Evolutionary conservation across 108 stramenopile genomes (phyloP), one percentile per base, ranked within the genome.

Genomic region (Cyclotella cryptica): DNA sequence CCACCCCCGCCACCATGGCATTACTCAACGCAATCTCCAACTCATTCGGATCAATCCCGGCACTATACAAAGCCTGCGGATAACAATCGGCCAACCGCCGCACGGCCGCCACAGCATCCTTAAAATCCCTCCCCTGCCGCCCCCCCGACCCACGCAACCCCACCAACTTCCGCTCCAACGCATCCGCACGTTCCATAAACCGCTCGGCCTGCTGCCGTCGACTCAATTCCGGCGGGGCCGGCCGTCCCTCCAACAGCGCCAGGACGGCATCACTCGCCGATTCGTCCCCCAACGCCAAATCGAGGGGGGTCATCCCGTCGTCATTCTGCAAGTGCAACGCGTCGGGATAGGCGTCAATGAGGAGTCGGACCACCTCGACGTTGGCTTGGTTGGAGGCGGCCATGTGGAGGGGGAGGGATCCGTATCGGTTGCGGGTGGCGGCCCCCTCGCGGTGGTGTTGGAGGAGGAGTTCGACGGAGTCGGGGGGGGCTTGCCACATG

Each of bases 271-370:
- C 94, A n/a, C 78, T 82, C 28, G 85, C 84, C 40, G 85, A 74
- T 70, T 89, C 86, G 54, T 91, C 93, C 27, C 88, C 88, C 57
- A 93, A 66, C 30, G 92, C 91, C 61, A 96, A 72, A 71, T 96
- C 95, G 42, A 96, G 81, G 0, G 95, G 92, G 0, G 95, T 96
- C 92, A 93, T 96, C n/a, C 92, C 92, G 66, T 96, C 92, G 58
- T 96, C 92, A 62, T 96, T 96, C 71, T 96, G 92, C 30, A 96
- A 65, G 71, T 92, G 92, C 49, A 93, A 64, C 12, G 92, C 95
- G 64, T 96, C 95, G 21, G 95, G 95, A 72, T 93, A 96, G 14
- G 92, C 86, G 46, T 93, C 89, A 39, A 93, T 89, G 22, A 96
- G 73, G 2, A 90, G 59, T 30, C 86, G 86, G 39, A 96, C 89